These are phyloP conservation scores for Dendrobium nobile DNA, from an alignment of 106 monocot genomes.

Conservation along the genomic window DNA sequence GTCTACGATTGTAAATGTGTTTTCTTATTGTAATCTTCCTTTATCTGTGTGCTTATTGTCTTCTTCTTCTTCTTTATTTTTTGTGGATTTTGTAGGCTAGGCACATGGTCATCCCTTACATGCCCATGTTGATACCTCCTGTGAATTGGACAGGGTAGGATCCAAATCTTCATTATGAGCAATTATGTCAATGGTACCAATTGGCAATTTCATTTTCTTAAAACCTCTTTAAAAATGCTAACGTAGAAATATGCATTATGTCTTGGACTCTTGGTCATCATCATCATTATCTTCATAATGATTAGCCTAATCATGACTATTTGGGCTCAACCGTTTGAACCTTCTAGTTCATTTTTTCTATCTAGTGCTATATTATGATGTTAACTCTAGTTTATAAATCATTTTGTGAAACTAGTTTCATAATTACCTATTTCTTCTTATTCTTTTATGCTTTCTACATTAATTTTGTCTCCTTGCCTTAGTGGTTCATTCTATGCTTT, in stretches of 20 bases:
- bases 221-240: neutral
- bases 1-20: slow-evolving; percentile 7
- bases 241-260: neutral
- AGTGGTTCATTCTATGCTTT: neutral
- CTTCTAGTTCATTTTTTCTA: neutral
- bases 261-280: neutral
- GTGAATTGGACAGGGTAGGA: slow-evolving; percentile 81
- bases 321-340: neutral
- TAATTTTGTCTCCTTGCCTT: neutral
- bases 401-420: neutral
- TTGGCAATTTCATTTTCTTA: neutral
- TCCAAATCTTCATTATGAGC: neutral
- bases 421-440: neutral
- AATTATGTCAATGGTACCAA: neutral
- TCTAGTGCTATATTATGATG: slow-evolving; percentile 1
- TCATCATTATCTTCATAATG: neutral
- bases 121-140: slow-evolving; percentile 96
- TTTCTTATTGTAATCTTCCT: neutral
- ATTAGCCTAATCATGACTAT: neutral
- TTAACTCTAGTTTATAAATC: neutral
- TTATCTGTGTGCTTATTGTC: neutral
- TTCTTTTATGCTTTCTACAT: neutral
- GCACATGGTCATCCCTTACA: slow-evolving; percentile 94
- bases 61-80: neutral
- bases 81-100: slow-evolving; percentile 53